Evolutionary conservation across 345 rosid species (phyloP).

Genomic region (Mallotus nudiflorus): DNA sequence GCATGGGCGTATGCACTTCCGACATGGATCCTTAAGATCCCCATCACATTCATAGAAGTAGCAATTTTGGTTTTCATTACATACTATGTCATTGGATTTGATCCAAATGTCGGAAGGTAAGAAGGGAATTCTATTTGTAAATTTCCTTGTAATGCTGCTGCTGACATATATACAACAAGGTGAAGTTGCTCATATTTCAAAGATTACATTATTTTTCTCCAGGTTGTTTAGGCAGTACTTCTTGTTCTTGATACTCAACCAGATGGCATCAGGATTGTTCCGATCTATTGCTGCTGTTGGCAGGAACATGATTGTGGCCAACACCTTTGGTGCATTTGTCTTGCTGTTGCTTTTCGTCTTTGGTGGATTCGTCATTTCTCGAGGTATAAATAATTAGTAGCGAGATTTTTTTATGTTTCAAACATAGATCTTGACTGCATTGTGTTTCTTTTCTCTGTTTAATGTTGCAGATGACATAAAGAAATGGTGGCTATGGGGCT

Average conservation of each 20-base stretch:
- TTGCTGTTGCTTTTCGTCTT: not conserved
- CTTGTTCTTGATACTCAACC: not conserved
- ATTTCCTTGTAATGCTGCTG: too few relatives aligned
- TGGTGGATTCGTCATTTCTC: constrained; percentile 10
- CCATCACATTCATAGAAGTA: constrained; percentile 57
- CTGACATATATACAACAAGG: too few relatives aligned
- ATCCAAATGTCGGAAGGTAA: constrained; percentile 66
- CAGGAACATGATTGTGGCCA: constrained; percentile 10
- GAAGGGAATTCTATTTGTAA: too few relatives aligned
- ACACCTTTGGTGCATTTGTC: constrained; percentile 7
- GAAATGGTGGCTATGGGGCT: too few relatives aligned
- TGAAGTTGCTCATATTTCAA: too few relatives aligned
- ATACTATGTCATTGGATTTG: constrained; percentile 69
- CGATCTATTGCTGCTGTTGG: constrained; percentile 1
- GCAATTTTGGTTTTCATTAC: constrained; percentile 52
- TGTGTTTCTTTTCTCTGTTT: too few relatives aligned
- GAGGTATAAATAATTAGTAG: too few relatives aligned
- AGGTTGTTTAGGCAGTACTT: constrained; percentile 15
- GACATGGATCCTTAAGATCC: constrained; percentile 72
- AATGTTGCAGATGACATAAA: too few relatives aligned
- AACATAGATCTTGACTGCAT: too few relatives aligned
- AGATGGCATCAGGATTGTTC: constrained; percentile 9
- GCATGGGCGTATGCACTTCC: constrained; percentile 77
- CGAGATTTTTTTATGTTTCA: too few relatives aligned
- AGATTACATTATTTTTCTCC: too few relatives aligned